These are phyloP conservation scores for Colletotrichum sp. DNA, from an alignment of 2,329 filamentous ascomycete genomes.

Conservation along the genomic window DNA sequence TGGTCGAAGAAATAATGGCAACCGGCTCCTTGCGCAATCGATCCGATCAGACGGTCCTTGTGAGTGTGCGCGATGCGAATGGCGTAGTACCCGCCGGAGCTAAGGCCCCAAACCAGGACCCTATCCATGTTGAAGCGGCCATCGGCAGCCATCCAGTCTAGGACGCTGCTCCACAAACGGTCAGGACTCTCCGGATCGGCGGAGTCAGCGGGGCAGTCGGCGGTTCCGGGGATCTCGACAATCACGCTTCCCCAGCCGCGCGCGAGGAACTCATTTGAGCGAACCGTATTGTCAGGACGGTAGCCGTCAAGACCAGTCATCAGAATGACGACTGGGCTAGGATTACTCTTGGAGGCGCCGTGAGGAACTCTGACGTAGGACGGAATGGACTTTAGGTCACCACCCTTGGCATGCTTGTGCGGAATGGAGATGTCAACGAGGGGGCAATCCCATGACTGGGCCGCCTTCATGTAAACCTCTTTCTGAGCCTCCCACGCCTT, in stretches of 20 bases:
- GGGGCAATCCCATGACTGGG: conserved; percentile 57
- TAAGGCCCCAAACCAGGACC: conserved; percentile 69
- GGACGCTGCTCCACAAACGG: conserved; percentile 65
- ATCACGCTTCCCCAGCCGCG: conserved; percentile 69
- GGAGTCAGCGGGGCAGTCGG: conserved; percentile 69
- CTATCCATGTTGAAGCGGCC: conserved; percentile 59
- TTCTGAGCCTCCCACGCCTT: conserved; percentile 72
- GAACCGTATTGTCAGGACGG: conserved; percentile 65
- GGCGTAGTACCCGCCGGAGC: conserved; percentile 72
- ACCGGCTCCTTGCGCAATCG: conserved; percentile 63
- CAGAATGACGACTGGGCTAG: conserved; percentile 56
- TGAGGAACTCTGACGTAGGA: conserved; percentile 68
- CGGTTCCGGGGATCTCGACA: conserved; percentile 55
- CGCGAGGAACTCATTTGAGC: conserved; percentile 65
- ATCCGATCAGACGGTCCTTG: conserved; percentile 53
- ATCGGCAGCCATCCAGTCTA: conserved; percentile 61
- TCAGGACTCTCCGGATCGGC: conserved; percentile 65
- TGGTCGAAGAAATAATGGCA: conserved; percentile 59
- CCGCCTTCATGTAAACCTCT: conserved; percentile 64
- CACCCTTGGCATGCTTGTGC: conserved; percentile 53
- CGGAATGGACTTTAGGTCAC: conserved; percentile 63
- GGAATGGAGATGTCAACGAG: conserved; percentile 67
- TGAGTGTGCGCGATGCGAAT: conserved; percentile 74
- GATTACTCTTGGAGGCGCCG: background rate
- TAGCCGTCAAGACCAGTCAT: conserved; percentile 69